A percentile compares a stretch with the other conserved stretches of the same genome.
These are phyloP conservation scores for Niveomyces coronatus DNA, from an alignment of 2,329 filamentous ascomycete genomes.

Conservation along the genomic window DNA sequence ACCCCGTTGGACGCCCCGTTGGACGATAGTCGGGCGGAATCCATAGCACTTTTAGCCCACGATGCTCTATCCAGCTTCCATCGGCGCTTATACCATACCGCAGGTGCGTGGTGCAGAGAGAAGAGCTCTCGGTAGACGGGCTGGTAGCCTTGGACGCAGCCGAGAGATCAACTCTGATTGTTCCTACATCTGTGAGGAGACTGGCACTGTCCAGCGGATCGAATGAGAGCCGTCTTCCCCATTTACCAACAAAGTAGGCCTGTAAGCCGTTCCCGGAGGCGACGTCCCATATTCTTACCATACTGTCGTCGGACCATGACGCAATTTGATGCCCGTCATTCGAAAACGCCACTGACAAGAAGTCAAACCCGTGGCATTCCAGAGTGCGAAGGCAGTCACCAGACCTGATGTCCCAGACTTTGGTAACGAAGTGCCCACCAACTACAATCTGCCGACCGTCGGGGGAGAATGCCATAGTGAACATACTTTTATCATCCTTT, in stretches of 20 bases:
- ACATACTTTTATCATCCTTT: too few species aligned
- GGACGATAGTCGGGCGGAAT: neutral
- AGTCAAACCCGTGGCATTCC: neutral
- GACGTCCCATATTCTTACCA: neutral
- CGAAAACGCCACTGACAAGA: neutral
- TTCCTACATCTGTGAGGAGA: neutral
- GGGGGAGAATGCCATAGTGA: too few species aligned
- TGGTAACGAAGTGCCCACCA: too few species aligned
- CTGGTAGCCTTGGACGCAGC: neutral
- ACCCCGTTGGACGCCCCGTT: too few species aligned
- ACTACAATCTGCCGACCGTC: too few species aligned
- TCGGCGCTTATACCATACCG: neutral
- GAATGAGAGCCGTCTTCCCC: neutral
- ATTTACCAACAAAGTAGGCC: neutral
- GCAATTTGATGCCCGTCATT: neutral
- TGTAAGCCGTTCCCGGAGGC: too few species aligned
- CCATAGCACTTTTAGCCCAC: neutral
- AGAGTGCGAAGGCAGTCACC: too few species aligned
- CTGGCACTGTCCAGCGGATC: neutral
- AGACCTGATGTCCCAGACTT: conserved; percentile 10
- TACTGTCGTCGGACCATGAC: neutral
- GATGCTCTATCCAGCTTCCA: neutral
- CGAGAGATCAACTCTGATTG: neutral
- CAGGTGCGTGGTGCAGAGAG: too few species aligned
- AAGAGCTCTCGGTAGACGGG: neutral